Percentiles rank a stretch among this genome's conserved stretches.
phyloP scores from a whole-genome alignment of 371 early-diverging fungal genomes.

The Circinella minor region DNA sequence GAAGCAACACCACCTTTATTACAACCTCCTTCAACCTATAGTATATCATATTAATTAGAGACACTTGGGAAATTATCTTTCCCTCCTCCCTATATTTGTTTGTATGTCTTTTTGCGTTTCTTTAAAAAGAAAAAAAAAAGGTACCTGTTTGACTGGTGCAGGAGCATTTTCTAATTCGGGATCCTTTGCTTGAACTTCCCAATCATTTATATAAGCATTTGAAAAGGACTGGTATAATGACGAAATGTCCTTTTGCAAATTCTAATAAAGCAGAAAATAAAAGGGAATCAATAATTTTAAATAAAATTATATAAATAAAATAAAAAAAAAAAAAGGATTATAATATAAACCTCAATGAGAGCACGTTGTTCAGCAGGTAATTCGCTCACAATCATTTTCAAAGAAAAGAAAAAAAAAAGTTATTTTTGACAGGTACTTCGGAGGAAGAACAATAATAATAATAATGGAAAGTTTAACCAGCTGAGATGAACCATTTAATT shows the following conservation, averaged over 20 bases:
- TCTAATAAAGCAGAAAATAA: not conserved
- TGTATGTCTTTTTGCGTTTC: too few relatives aligned
- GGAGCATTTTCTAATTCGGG: constrained; percentile 7
- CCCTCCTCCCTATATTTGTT: too few relatives aligned
- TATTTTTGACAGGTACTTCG: not conserved
- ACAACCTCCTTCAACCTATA: not conserved
- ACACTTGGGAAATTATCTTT: too few relatives aligned
- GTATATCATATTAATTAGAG: not conserved
- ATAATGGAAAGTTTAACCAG: too few relatives aligned
- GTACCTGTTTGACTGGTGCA: not conserved
- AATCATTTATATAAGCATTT: not conserved
- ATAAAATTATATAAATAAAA: too few relatives aligned
- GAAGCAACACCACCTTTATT: not conserved
- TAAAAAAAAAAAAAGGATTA: not conserved
- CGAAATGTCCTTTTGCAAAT: constrained; percentile 8
- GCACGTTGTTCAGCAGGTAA: constrained; percentile 9
- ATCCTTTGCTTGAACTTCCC: constrained; percentile 6
- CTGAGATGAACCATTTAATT: too few relatives aligned
- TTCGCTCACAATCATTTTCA: constrained; percentile 14
- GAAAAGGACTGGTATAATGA: constrained; percentile 7
- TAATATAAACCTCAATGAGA: constrained; percentile 1
- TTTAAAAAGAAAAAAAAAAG: not conserved
- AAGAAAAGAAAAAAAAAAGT: too few relatives aligned
- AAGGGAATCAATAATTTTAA: too few relatives aligned
- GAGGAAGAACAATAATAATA: too few relatives aligned